Evolutionary conservation across 768 basidiomycete species (phyloP), one percentile per base, ranked within the genome.

Genomic region (Inosperma sp.): DNA sequence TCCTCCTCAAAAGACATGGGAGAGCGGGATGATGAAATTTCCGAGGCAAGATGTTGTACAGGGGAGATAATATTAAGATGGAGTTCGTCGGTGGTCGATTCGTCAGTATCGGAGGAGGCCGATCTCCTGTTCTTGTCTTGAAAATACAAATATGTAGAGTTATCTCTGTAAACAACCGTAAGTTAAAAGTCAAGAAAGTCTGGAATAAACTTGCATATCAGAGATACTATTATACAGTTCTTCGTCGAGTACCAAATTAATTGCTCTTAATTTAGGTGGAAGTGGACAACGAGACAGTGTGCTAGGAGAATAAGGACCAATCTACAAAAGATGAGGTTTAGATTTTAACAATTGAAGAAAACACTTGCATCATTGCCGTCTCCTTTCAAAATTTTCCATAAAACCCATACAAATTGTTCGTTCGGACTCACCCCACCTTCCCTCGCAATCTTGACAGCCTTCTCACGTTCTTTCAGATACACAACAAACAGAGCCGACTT

Each of bases 311-410:
- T 86, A 89, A 53, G 87, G 85, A 56, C 84, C 87, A 67, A 91
- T 86, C 88, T 90, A 34, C n/a, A 52, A 34, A 30, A 22, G 9
- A 19, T 51, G 39, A 48, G 47, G 40, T 47, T 40, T 23, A 51
- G 41, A 36, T 23, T 23, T 35, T 30, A 40, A 26, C 37, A 35
- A 10, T 39, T 48, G 19, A n/a, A 43, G 33, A 23, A 31, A 29
- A 56, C 17, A 74, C 82, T 58, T 55, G 88, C 88, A 73, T 90
- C 87, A 53, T 81, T 82, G 16, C 88, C 88, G 62, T 89, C 86
- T 46, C 88, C 88, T 64, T 81, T 86, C 48, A 90, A 69, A 50
- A 90, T 86, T 69, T 90, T 90, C 87, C 87, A 90, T 53, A 90
- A 72, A 36, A 90, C 88, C 86, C 88, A 90, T 31, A 89, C 84